These are phyloP conservation scores for Chrysosporium queenslandicum DNA, from an alignment of 2,329 filamentous ascomycete species.

Conservation along the genomic window DNA sequence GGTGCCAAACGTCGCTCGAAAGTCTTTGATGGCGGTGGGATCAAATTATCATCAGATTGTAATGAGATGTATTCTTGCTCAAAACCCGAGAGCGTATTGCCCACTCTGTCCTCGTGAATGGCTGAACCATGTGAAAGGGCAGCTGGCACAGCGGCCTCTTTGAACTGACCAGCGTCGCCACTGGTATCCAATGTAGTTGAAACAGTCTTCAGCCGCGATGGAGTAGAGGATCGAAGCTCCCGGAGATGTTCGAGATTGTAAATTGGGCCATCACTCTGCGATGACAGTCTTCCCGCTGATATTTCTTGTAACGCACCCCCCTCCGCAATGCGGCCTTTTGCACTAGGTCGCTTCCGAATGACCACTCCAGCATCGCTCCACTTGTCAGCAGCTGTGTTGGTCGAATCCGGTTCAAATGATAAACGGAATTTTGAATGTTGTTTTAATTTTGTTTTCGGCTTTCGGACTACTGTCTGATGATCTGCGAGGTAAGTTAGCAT, in stretches of 20 bases:
- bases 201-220: too few relatives aligned
- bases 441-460: constrained; percentile 6
- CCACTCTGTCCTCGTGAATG: constrained; percentile 82
- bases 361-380: constrained; percentile 46
- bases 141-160: constrained; percentile 25
- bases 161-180: constrained; percentile 28
- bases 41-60: constrained; percentile 37
- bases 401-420: constrained; percentile 8
- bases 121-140: constrained; percentile 71
- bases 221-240: constrained; percentile 76
- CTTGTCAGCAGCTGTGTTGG: constrained; percentile 31
- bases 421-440: constrained; percentile 11
- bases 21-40: constrained; percentile 47
- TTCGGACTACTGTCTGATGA: not conserved
- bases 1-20: constrained; percentile 63
- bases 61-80: constrained; percentile 47
- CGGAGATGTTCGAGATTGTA: constrained; percentile 83
- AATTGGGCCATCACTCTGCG: constrained; percentile 55
- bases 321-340: constrained; percentile 54
- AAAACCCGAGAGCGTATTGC: constrained; percentile 68
- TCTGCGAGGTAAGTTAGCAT: not conserved
- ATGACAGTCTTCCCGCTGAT: not conserved
- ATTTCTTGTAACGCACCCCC: constrained; percentile 16
- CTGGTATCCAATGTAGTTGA: too few relatives aligned
- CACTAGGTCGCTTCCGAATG: constrained; percentile 52